Conservation (phyloP, 345 rosid genomes). For the Murraya paniculata region DNA sequence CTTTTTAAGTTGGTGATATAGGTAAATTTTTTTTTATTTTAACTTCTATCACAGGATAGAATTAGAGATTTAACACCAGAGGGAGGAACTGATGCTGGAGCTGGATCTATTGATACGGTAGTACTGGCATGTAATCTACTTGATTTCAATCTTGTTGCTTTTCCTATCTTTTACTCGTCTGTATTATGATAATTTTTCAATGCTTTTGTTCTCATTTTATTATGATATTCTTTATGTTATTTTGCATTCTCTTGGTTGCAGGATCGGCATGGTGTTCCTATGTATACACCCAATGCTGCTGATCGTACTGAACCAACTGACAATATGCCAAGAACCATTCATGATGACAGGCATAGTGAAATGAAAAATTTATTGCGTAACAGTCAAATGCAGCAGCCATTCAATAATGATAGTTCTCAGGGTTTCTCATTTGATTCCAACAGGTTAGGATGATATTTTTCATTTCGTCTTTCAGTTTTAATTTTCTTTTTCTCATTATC, state of each 20-base stretch:
- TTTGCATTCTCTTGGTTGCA: conserved; percentile 24
- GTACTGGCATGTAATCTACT: conserved; percentile 33
- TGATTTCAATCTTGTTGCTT: conserved; percentile 12
- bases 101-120: conserved; percentile 46
- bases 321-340: conserved; percentile 23
- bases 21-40: not conserved
- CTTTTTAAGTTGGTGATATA: not conserved
- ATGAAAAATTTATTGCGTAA: conserved; percentile 16
- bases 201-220: not conserved
- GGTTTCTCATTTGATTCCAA: conserved; percentile 28
- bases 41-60: conserved; percentile 54
- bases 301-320: conserved; percentile 26
- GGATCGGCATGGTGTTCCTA: conserved; percentile 33
- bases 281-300: conserved; percentile 24
- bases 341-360: conserved; percentile 17
- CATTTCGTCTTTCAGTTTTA: not conserved
- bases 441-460: conserved; percentile 31
- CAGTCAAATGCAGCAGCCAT: conserved; percentile 23
- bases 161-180: conserved; percentile 8
- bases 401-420: conserved; percentile 21
- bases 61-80: conserved; percentile 47
- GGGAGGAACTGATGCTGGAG: conserved; percentile 38
- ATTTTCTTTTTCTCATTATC: not conserved
- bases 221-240: not conserved
- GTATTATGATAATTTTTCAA: not conserved